phyloP scores from a whole-genome alignment of 1,284 basidiomycete genomes.

The Boletus nobilissimus region DNA sequence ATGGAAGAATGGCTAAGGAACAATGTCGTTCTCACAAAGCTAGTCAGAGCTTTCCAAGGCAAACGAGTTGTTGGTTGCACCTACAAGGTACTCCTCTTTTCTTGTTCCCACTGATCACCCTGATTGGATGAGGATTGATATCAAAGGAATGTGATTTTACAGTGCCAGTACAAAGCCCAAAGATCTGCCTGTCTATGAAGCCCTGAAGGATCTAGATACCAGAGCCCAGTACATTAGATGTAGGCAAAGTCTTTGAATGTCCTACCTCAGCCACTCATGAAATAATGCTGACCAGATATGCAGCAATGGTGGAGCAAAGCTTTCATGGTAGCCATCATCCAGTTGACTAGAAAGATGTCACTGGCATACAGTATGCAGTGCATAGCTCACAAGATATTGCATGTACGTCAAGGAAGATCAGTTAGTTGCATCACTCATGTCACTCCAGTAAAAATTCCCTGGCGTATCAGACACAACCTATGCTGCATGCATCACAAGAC shows the following conservation, averaged over 20 bases:
- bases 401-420: conserved; percentile 56
- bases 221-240: conserved; percentile 90
- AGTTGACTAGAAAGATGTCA: conserved; percentile 86
- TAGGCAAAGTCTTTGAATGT: conserved; percentile 52
- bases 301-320: conserved; percentile 89
- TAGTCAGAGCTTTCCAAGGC: conserved; percentile 89
- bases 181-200: conserved; percentile 85
- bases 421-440: conserved; percentile 10
- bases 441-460: conserved; percentile 78
- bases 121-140: conserved; percentile 74
- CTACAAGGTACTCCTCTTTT: conserved; percentile 75
- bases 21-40: conserved; percentile 93
- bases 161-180: conserved; percentile 70
- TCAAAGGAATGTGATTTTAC: conserved; percentile 90
- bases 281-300: conserved; percentile 78
- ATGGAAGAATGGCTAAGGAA: conserved; percentile 95
- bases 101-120: background rate
- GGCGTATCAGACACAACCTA: conserved; percentile 75
- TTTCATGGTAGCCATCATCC: conserved; percentile 80
- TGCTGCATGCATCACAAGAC: conserved; percentile 84
- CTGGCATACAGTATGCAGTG: conserved; percentile 93
- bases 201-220: conserved; percentile 85
- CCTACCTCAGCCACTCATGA: conserved; percentile 6
- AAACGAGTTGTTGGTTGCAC: conserved; percentile 86
- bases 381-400: conserved; percentile 89